phyloP scores from a whole-genome alignment of 805 yeast genomes.

The Teunomyces atbi region DNA sequence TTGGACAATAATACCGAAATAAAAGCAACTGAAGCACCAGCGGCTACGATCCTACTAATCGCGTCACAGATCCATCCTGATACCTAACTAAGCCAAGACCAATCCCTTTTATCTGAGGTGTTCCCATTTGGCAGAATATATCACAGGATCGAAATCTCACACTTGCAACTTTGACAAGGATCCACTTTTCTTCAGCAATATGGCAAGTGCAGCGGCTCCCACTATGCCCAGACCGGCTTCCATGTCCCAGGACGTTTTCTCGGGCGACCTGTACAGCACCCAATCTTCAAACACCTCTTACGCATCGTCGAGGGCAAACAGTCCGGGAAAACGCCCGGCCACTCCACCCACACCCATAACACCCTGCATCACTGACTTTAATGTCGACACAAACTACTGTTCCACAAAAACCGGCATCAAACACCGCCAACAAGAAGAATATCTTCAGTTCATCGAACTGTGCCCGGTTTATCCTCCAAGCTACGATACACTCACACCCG shows the following conservation, averaged over 20 bases:
- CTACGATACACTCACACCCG: constrained; percentile 39
- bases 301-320: constrained; percentile 5
- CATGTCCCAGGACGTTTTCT: constrained; percentile 6
- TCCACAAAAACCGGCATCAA: neutral
- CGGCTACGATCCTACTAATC: neutral
- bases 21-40: neutral
- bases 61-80: neutral
- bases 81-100: neutral
- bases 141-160: neutral
- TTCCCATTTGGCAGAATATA: neutral
- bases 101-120: no score
- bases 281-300: constrained; percentile 7
- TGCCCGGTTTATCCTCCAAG: constrained; percentile 37
- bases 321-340: constrained; percentile 7
- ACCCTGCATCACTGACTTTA: neutral
- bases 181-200: neutral
- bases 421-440: constrained; percentile 6
- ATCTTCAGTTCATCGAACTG: constrained; percentile 36
- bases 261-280: constrained; percentile 4
- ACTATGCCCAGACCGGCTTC: neutral
- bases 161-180: no score
- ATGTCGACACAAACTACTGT: neutral
- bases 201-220: neutral
- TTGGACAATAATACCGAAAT: neutral
- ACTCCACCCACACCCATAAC: constrained; percentile 8